phyloP scores from a whole-genome alignment of 129 eudicot species.

The Lactuca sativa region DNA sequence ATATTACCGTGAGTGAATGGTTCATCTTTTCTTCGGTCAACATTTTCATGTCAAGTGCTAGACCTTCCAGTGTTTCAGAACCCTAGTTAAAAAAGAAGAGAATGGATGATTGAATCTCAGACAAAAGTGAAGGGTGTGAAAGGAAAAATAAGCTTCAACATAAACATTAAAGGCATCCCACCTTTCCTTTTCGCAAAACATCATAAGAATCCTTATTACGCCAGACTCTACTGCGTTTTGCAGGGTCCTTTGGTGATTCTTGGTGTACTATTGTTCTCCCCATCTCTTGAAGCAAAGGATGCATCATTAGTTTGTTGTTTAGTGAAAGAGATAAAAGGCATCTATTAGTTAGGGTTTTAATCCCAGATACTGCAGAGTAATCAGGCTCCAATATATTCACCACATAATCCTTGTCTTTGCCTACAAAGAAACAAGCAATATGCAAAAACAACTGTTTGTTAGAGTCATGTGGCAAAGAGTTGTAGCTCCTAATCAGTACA shows the following conservation, averaged over 20 bases:
- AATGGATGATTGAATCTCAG: background rate
- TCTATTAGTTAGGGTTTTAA: conserved; percentile 31
- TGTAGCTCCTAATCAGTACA: too few relatives aligned
- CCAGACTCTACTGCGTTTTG: too few relatives aligned
- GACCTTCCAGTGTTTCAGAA: conserved; percentile 28
- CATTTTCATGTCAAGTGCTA: conserved; percentile 21
- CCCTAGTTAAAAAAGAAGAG: conserved; percentile 12
- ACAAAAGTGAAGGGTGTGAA: background rate
- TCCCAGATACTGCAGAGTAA: conserved; percentile 28
- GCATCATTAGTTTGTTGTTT: conserved; percentile 31
- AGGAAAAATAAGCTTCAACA: background rate
- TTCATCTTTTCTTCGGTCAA: background rate
- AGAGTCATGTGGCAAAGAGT: too few relatives aligned
- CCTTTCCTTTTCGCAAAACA: too few relatives aligned
- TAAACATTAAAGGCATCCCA: background rate
- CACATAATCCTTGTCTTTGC: conserved; percentile 22
- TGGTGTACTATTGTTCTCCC: conserved; percentile 27
- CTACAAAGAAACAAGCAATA: conserved; percentile 46
- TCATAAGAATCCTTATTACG: too few relatives aligned
- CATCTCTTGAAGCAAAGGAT: conserved; percentile 34
- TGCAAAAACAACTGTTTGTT: conserved; percentile 28
- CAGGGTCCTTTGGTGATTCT: conserved; percentile 21
- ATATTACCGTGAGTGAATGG: background rate
- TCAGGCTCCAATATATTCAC: conserved; percentile 21
- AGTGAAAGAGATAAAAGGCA: conserved; percentile 25